phyloP scores from a whole-genome alignment of 2,329 filamentous ascomycete genomes.

The Neophaeococcomyces mojaviensis region DNA sequence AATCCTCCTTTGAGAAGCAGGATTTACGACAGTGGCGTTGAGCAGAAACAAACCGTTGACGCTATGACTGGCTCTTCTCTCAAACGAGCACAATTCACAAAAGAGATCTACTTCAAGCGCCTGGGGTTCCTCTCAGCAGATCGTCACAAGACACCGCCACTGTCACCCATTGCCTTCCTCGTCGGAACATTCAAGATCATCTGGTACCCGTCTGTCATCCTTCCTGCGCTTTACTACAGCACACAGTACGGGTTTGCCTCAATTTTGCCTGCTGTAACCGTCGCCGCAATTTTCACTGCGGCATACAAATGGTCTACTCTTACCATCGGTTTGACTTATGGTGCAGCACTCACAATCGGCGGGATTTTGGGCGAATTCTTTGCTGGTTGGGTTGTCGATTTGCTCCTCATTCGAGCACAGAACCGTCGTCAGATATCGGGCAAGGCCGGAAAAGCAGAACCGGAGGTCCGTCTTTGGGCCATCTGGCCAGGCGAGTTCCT shows the following conservation, averaged over 20 bases:
- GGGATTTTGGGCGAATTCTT: slow-evolving; percentile 22
- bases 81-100: slow-evolving; percentile 6
- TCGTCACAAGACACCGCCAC: slow-evolving; percentile 8
- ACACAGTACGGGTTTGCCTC: slow-evolving; percentile 28
- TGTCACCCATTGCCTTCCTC: slow-evolving; percentile 21
- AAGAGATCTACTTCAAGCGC: slow-evolving; percentile 14
- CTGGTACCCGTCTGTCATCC: slow-evolving; percentile 27
- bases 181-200: slow-evolving; percentile 25
- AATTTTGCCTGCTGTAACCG: slow-evolving; percentile 29
- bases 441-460: slow-evolving; percentile 16
- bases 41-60: slow-evolving; percentile 6
- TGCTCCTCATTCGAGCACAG: slow-evolving; percentile 18
- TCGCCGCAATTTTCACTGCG: slow-evolving; percentile 26
- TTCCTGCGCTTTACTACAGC: slow-evolving; percentile 28
- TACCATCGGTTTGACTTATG: slow-evolving; percentile 26
- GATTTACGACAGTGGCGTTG: background rate
- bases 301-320: slow-evolving; percentile 28
- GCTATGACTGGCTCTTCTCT: background rate
- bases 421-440: background rate
- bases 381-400: slow-evolving; percentile 23
- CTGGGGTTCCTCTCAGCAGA: slow-evolving; percentile 16
- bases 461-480: slow-evolving; percentile 24
- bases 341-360: slow-evolving; percentile 25
- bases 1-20: slow-evolving; percentile 4
- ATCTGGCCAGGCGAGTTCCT: slow-evolving; percentile 25